Conservation (phyloP, 805 yeast genomes). For the Ogataea zsoltii region DNA sequence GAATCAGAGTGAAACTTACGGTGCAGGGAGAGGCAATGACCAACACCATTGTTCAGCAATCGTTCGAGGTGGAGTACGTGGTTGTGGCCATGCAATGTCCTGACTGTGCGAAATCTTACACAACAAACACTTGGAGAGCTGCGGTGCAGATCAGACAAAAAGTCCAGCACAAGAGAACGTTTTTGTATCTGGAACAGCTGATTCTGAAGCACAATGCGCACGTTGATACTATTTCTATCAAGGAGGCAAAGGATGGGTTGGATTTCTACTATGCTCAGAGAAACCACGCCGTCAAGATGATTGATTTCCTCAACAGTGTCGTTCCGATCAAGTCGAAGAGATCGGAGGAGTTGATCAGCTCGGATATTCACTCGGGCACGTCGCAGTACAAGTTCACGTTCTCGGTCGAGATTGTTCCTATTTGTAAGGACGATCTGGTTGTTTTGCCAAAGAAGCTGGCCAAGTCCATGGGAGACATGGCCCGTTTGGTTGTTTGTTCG, state of each 20-base stretch:
- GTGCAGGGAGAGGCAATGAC: slow-evolving; percentile 97
- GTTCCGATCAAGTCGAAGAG: slow-evolving; percentile 81
- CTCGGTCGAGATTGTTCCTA: slow-evolving; percentile 92
- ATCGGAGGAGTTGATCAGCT: slow-evolving; percentile 88
- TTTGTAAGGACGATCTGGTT: slow-evolving; percentile 95
- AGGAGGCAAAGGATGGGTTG: slow-evolving; percentile 90
- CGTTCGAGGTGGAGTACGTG: slow-evolving; percentile 89
- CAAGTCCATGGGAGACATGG: slow-evolving; percentile 75
- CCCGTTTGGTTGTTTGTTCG: slow-evolving; percentile 81
- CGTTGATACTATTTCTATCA: slow-evolving; percentile 87
- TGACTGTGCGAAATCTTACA: slow-evolving; percentile 96
- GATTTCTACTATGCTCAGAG: slow-evolving; percentile 89
- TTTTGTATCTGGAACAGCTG: slow-evolving; percentile 91
- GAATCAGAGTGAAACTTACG: slow-evolving; percentile 86
- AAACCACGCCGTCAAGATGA: slow-evolving; percentile 91
- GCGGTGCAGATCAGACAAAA: slow-evolving; percentile 97
- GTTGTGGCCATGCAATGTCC: slow-evolving; percentile 97
- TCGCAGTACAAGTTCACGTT: slow-evolving; percentile 87
- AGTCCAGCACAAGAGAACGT: slow-evolving; percentile 95
- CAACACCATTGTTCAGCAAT: slow-evolving; percentile 89
- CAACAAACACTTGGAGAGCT: slow-evolving; percentile 98
- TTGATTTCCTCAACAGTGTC: slow-evolving; percentile 82
- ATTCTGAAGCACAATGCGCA: slow-evolving; percentile 92
- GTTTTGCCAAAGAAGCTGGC: slow-evolving; percentile 89
- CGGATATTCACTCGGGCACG: slow-evolving; percentile 88